phyloP scores from a whole-genome alignment of 345 rosid genomes.

The Sisymbrium irio region DNA sequence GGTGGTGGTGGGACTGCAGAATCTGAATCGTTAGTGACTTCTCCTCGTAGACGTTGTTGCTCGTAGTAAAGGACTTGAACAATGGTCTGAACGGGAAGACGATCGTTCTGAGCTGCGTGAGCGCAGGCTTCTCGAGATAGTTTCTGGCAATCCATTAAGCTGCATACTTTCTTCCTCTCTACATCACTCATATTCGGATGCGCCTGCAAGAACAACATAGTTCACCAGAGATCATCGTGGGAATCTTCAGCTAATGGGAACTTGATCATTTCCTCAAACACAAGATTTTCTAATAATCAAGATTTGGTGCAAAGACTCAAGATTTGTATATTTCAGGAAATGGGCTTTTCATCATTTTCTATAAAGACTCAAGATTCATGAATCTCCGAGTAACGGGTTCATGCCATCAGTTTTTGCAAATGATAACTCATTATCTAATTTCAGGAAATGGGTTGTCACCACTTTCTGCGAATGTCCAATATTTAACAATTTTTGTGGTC shows the following conservation, averaged over 20 bases:
- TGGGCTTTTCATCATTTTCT: background rate
- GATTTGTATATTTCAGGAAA: background rate
- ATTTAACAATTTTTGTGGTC: background rate
- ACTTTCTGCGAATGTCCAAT: background rate
- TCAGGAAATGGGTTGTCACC: background rate
- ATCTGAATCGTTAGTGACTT: conserved; percentile 49
- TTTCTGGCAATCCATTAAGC: conserved; percentile 93
- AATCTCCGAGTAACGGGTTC: background rate
- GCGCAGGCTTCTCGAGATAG: conserved; percentile 93
- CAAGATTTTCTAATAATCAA: background rate
- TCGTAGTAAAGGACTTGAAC: conserved; percentile 94
- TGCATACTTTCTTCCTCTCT: conserved; percentile 94
- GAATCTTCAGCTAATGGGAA: background rate
- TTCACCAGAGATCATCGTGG: background rate
- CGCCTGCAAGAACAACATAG: conserved; percentile 46
- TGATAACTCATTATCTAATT: background rate
- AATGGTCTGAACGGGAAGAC: conserved; percentile 87
- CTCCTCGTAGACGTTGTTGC: conserved; percentile 83
- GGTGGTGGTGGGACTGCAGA: conserved; percentile 10
- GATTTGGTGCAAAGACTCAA: background rate
- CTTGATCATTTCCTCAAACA: background rate
- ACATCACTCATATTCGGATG: conserved; percentile 78
- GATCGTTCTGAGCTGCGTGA: conserved; percentile 87
- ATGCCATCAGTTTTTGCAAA: background rate
- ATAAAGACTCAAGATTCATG: background rate